phyloP scores from a whole-genome alignment of 768 basidiomycete species.

The Nevesoporus exiguus region DNA sequence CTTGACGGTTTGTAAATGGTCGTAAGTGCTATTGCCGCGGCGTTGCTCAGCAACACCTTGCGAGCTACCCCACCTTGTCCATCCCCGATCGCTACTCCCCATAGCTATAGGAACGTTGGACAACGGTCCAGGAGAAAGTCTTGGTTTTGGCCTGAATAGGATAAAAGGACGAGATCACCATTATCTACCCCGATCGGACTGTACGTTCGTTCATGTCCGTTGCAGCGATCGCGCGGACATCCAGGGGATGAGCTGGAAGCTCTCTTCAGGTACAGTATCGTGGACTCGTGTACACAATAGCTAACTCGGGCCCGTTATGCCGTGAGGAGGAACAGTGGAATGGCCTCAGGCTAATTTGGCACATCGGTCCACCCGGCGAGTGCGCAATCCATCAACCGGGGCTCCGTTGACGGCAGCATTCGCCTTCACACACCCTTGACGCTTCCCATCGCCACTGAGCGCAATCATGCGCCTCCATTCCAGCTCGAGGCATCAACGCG shows the following conservation, averaged over 20 bases:
- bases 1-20: background rate
- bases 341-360: background rate
- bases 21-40: background rate
- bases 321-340: background rate
- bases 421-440: background rate
- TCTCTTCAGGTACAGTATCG: constrained; percentile 9
- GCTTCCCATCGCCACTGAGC: constrained; percentile 1
- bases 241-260: constrained; percentile 3
- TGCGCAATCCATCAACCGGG: constrained; percentile 1
- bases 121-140: background rate
- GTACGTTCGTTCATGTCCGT: background rate
- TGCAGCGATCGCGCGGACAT: background rate
- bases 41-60: background rate
- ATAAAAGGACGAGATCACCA: background rate
- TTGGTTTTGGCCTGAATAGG: background rate
- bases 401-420: constrained; percentile 7
- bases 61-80: background rate
- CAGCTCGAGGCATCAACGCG: background rate
- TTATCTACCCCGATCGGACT: background rate
- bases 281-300: background rate
- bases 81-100: background rate
- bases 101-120: background rate
- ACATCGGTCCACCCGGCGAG: background rate
- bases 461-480: background rate
- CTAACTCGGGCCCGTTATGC: background rate